These are phyloP conservation scores for Rhizophora apiculata DNA, from an alignment of 345 rosid species.

Conservation along the genomic window DNA sequence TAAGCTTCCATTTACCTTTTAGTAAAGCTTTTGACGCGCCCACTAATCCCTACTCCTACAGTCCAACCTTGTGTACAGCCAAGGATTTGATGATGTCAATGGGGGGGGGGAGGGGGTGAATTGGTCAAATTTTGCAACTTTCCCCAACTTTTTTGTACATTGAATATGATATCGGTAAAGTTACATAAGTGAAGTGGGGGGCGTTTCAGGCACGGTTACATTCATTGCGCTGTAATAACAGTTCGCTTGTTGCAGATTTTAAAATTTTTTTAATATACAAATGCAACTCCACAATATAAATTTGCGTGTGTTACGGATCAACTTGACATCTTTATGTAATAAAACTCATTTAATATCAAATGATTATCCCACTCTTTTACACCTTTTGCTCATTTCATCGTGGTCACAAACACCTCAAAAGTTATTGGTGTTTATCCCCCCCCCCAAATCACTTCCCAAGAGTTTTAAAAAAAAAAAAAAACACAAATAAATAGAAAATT, in stretches of 20 bases:
- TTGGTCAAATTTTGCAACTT: slow-evolving; percentile 16
- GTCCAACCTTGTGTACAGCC: neutral
- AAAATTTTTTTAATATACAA: too few species aligned
- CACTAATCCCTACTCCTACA: neutral
- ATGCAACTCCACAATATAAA: too few species aligned
- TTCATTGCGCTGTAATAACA: too few species aligned
- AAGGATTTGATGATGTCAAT: neutral
- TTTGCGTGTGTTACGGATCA: too few species aligned
- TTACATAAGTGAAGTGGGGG: too few species aligned
- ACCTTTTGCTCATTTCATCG: neutral
- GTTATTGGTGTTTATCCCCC: neutral
- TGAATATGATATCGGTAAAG: neutral
- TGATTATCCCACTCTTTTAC: slow-evolving; percentile 7
- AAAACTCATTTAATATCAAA: neutral
- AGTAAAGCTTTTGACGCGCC: slow-evolving; percentile 5
- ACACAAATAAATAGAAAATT: too few species aligned
- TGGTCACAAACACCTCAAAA: neutral
- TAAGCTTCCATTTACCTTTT: neutral
- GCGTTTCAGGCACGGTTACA: too few species aligned
- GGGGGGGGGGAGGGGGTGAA: slow-evolving; percentile 3
- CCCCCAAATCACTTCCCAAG: too few species aligned
- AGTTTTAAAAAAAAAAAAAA: too few species aligned
- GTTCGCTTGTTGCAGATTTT: too few species aligned
- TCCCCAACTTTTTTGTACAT: neutral
- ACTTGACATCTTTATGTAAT: too few species aligned